Conservation (phyloP, 768 basidiomycete species). For the Terana coerulea region DNA sequence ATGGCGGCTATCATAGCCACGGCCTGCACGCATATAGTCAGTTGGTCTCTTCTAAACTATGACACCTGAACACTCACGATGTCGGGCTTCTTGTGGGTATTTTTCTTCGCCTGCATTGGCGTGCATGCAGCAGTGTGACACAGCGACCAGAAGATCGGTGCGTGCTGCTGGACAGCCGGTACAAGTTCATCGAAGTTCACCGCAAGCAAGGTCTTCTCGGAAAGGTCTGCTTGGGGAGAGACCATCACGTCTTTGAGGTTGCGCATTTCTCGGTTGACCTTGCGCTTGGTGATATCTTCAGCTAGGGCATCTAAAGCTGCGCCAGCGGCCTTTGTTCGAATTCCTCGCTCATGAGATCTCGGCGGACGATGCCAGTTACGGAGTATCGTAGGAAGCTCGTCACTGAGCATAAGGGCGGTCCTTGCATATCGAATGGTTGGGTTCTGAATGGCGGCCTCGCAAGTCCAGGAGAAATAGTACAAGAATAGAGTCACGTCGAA, state of each 20-base stretch:
- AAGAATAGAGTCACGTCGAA: conserved; percentile 2
- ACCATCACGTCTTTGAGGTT: not conserved
- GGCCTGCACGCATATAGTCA: not conserved
- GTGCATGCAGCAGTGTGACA: conserved; percentile 4
- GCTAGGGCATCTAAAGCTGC: not conserved
- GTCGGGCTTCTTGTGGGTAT: conserved; percentile 7
- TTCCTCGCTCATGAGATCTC: conserved; percentile 1
- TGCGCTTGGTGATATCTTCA: not conserved
- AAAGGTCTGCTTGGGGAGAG: not conserved
- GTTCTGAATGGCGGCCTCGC: not conserved
- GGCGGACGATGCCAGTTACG: conserved; percentile 1
- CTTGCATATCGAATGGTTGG: not conserved
- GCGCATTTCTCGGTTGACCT: conserved; percentile 7
- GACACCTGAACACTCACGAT: not conserved
- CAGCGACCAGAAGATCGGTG: conserved; percentile 8
- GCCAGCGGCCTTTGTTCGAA: not conserved
- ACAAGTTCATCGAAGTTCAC: conserved; percentile 1
- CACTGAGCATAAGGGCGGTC: conserved; percentile 2
- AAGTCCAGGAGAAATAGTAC: not conserved
- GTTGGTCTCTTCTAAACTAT: not conserved
- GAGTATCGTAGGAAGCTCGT: conserved; percentile 3
- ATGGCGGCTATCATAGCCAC: conserved; percentile 1
- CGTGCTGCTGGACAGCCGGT: not conserved
- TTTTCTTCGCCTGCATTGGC: conserved; percentile 1
- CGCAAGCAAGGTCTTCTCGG: conserved; percentile 4